Evolutionary conservation across 1,139 yeast species (phyloP), one percentile per base, ranked within the genome.

Genomic region (Debaryomyces nepalensis): DNA sequence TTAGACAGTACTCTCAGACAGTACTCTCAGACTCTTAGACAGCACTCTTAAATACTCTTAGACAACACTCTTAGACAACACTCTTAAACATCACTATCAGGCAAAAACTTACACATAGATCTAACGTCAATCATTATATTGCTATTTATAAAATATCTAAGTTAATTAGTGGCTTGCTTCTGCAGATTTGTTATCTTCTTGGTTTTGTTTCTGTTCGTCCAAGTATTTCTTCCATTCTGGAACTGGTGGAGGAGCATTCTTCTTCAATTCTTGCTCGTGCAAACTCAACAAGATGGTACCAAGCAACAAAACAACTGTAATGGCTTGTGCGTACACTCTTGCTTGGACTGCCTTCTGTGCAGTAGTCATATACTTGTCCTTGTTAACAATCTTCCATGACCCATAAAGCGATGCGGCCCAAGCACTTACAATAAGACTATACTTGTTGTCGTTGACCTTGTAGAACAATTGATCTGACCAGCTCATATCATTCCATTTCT

Each of bases 401-500:
- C 95, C 96, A 52, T 75, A 87, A 72, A 89, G 66, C 6, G 93
- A 82, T 21, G 82, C 87, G n/a, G 88, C 95, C 97, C 97, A 89
- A 2, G 88, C 78, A 42, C 81, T 82, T 16, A 84, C 79, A 52
- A 89, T 82, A 52, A 85, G 69, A 59, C 81, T 80, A 66, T 87
- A 89, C 64, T 85, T 87, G 70, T 86, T 70, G 43, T 73, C 79
- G 41, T 72, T 66, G 33, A 77, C 63, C 33, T 68, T 55, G 40
- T 73, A 71, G 40, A 77, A 55, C 3, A 68, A 36, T 52, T 75
- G 76, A 33, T 79, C 79, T 10, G 58, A 51, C 4, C 58, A 31
- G 3, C 82, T 61, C 45, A 79, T 53, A 7, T 61, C 51, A 19
- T 69, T 60, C 79, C 84, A 80, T 51, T 70, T 64, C 39, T 61